Evolutionary conservation across 2,329 filamentous ascomycete genomes (phyloP), one percentile per base, ranked within the genome.

Genomic region (Penicillium palitans): DNA sequence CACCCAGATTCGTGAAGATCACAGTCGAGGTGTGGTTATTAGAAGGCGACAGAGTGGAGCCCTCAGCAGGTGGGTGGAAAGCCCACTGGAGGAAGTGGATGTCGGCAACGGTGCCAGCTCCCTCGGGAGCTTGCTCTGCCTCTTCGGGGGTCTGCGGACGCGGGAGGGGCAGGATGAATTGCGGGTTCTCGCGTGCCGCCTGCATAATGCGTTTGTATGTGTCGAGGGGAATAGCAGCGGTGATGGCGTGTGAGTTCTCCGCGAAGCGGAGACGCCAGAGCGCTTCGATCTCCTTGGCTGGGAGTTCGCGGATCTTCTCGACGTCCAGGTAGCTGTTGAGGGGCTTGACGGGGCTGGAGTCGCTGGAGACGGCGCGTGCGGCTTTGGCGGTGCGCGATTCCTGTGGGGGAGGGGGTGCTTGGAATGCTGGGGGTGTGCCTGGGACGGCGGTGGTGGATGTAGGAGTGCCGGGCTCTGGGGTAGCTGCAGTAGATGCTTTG

Each of bases 81-180:
- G 90, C 90, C 91, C 96, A 99, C 77, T 99, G 93, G 61, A 99
- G 78, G 75, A 96, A 96, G 77, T 99, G 95, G 46, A 99, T 92
- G 76, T 98, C 95, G 47, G 92, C 91, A 52, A 68, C 70, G 21
- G 68, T 75, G 58, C 57, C 67, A 44, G 62, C 67, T 35, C 65
- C 63, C 5, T 62, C 62, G 4, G 61, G 57, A 6, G 61, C 64
- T 47, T 78, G 77, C 12, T 64, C 57, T 0, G 61, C 53, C 17
- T 57, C 58, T 17, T 67, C 64, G 21, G 62, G 56, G 13, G 62
- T 75, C 51, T 67, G 61, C 31, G 66, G 64, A 72, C 80, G 75
- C 84, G 90, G 64, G 7, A 98, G 83, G 0, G 95, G 95, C 1
- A 99, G 84, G 55, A 99, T 88, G 78, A 99, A 99, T 67, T 92